Evolutionary conservation across 2,329 filamentous ascomycete genomes (phyloP).

Genomic region (Chaetomiaceae sp.): DNA sequence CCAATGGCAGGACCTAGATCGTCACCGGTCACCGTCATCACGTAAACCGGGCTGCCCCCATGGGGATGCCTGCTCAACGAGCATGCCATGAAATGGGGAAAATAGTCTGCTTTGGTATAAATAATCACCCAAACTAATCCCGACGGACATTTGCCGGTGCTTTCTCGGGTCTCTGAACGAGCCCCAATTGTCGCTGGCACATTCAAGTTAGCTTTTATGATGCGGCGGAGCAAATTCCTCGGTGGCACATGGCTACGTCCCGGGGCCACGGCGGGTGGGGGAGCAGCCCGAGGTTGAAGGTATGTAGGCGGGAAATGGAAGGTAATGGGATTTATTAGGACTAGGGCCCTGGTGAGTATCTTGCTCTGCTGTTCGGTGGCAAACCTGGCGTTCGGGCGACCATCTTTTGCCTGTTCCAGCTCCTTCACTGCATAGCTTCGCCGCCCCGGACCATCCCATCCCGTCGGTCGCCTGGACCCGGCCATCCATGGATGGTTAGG

Average conservation of each 20-base stretch:
- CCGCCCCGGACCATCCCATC: background rate
- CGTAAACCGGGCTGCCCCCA: too few relatives aligned
- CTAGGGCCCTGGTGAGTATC: background rate
- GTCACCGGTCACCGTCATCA: too few relatives aligned
- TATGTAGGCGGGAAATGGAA: background rate
- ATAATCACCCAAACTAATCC: too few relatives aligned
- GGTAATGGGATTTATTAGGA: too few relatives aligned
- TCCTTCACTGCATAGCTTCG: background rate
- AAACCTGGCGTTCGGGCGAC: background rate
- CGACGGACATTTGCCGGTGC: too few relatives aligned
- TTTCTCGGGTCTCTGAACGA: too few relatives aligned
- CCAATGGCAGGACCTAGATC: too few relatives aligned
- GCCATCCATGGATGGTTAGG: background rate
- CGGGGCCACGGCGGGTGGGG: background rate
- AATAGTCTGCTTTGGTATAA: too few relatives aligned
- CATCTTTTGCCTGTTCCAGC: constrained; percentile 12
- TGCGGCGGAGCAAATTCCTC: background rate
- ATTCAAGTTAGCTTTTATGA: too few relatives aligned
- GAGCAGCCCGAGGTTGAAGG: background rate
- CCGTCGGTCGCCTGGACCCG: background rate
- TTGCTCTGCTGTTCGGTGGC: background rate
- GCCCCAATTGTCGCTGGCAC: too few relatives aligned
- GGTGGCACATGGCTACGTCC: background rate
- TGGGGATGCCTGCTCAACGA: too few relatives aligned
- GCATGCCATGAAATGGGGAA: too few relatives aligned